Base-by-base conservation (phyloP, 805 yeast species). In the Suhomyces sp. region DNA sequence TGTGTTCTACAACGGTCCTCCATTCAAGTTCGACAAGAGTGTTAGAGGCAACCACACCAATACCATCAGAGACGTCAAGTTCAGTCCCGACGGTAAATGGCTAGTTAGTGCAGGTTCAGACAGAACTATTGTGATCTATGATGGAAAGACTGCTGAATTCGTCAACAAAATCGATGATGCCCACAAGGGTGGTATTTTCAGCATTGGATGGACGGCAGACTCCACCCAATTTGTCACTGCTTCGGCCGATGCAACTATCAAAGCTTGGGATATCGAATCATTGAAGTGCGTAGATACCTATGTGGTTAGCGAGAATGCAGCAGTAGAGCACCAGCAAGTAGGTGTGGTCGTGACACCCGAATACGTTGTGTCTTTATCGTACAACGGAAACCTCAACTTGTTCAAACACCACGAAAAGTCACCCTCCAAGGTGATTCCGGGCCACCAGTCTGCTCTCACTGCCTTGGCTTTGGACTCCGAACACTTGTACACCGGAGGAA, bases 1-100 rank as follows among this genome's bases (percentile, higher is more conserved):
- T 58, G 96, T 92, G 1, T 91, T 91, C 65, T 84, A 81, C 65
- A 84, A 85, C 50, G 98, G 98, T 1, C 97, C 97, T 3, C 99
- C 99, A 0, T 94, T 92, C 78, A 89, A 89, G 67, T 94, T 93
- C 65, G 77, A 81, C 44, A 78, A 82, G 44, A 83, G 92, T 62
- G 82, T 84, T 47, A 79, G 96, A 60, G 87, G 85, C 5, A 76
- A 84, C 59, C 97, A 93, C 68, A 73, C 83, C 15, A 90, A 88
- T 64, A 87, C 90, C 56, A 83, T 90, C 26, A 80, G 90, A 59
- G 97, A 86, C 62, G 94, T 90, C 7, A 80, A 82, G 58, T 94
- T 85, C 66, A 84, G 96, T 4, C 90, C 92, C 22, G 87, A 85
- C 61, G 98, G 97, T 22, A 79, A 80, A 51, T 78, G 73, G 65